Evolutionary conservation across 768 basidiomycete genomes (phyloP).

Genomic region (Gymnopilus junonius): DNA sequence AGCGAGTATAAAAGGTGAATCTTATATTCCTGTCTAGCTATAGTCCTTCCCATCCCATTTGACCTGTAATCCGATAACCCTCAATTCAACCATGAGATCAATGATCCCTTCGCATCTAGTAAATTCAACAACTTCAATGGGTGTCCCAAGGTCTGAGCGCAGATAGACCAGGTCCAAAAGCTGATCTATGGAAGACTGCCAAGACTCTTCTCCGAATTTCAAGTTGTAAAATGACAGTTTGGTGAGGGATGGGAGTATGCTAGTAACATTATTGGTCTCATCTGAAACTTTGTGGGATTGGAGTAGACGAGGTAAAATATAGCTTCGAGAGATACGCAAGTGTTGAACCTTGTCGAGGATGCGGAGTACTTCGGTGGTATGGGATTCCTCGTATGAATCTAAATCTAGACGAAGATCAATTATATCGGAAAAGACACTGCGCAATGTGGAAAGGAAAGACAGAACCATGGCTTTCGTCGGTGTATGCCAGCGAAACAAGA

Average conservation of each 20-base stretch:
- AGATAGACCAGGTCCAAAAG: neutral
- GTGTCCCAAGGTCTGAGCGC: neutral
- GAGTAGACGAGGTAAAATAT: neutral
- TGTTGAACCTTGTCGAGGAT: neutral
- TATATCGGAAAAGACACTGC: neutral
- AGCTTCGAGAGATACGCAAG: neutral
- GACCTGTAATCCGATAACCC: neutral
- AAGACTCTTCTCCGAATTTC: neutral
- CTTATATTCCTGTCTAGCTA: too few species aligned
- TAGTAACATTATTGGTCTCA: neutral
- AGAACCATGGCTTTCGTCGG: neutral
- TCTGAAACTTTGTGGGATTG: neutral
- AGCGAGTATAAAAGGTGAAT: too few species aligned
- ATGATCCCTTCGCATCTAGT: neutral
- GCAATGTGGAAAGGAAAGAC: neutral
- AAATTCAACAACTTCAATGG: neutral
- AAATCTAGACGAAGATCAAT: neutral
- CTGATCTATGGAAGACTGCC: neutral
- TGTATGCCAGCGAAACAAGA: neutral
- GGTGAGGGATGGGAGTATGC: neutral
- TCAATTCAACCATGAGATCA: neutral
- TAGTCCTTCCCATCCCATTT: neutral
- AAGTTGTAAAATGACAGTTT: neutral
- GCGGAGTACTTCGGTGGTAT: neutral
- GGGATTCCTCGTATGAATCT: neutral